Conservation (phyloP, 768 basidiomycete species). For the Lyophyllum semitale region DNA sequence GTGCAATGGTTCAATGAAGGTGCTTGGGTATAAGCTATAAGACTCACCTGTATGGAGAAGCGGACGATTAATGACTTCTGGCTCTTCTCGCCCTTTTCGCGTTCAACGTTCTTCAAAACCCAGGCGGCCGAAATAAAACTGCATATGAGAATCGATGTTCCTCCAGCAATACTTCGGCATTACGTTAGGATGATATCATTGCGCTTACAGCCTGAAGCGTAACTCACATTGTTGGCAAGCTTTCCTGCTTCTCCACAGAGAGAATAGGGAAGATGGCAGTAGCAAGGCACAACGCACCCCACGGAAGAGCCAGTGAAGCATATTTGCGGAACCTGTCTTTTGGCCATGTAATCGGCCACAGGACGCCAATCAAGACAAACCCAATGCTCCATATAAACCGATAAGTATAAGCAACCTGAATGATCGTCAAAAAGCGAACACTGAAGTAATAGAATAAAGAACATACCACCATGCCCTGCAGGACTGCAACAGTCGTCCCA, state of each 20-base stretch:
- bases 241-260: conserved; percentile 72
- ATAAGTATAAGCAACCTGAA: conserved; percentile 69
- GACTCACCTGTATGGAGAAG: conserved; percentile 23
- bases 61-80: conserved; percentile 4
- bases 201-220: neutral
- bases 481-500: conserved; percentile 38
- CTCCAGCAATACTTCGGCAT: conserved; percentile 46
- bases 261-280: conserved; percentile 72
- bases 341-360: conserved; percentile 70
- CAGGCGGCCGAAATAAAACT: conserved; percentile 24
- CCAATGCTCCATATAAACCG: conserved; percentile 74
- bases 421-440: neutral
- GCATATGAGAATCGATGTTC: conserved; percentile 40
- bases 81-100: conserved; percentile 6
- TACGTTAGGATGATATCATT: neutral
- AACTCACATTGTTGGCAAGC: conserved; percentile 57
- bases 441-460: neutral
- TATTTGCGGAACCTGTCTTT: conserved; percentile 26
- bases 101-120: conserved; percentile 10
- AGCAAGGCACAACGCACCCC: conserved; percentile 53
- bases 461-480: conserved; percentile 78
- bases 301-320: conserved; percentile 31
- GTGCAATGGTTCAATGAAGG: neutral
- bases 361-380: conserved; percentile 55
- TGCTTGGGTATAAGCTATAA: no score